Base-by-base conservation (phyloP, 306 rosid genomes). In the Gleditsia sinensis region DNA sequence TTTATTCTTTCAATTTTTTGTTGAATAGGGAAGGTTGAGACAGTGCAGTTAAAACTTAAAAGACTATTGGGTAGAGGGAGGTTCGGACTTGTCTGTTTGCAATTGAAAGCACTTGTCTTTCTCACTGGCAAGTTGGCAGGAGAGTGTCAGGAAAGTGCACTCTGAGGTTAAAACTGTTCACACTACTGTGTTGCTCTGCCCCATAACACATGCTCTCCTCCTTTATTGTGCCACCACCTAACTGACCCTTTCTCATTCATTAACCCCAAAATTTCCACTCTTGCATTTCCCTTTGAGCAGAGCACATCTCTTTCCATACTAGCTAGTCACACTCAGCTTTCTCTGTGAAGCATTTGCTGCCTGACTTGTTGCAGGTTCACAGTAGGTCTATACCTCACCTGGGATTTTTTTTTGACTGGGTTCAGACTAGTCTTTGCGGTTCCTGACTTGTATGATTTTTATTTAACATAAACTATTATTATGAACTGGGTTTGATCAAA, bases 71-170 rank as follows among this genome's bases (percentile, higher is more conserved):
- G 72, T 72, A 56, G 58, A 82, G 67, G 70, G 86, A 73, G 85
- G 91, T 80, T 78, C n/a, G 63, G 33, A 8, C 61, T 88, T 86
- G 88, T 85, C 82, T 84, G 87, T 28, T 81, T 79, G 88, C 91
- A 86, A 82, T 86, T 91, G 85, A 88, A 86, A 83, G 83, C 88
- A 72, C 73, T 79, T 70, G 82, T 76, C 85, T 79, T 72, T 51
- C 43, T 79, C 69, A 24, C 61, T 9, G 79, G 54, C 68, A 59
- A 21, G 67, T 64, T 80, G 76, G 78, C 88, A 84, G 84, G 78
- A 81, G 81, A 86, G 84, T 86, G 95, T 92, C 88, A 84, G 84
- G 78, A 81, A 83, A 86, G 84, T 86, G 95, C 95, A 85, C 87
- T 81, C 86, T 83, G 83, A 85, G 87, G 85, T 76, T 81, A 79